Evolutionary conservation across 306 rosid genomes (phyloP).

Genomic region (Dryas alaskensis): DNA sequence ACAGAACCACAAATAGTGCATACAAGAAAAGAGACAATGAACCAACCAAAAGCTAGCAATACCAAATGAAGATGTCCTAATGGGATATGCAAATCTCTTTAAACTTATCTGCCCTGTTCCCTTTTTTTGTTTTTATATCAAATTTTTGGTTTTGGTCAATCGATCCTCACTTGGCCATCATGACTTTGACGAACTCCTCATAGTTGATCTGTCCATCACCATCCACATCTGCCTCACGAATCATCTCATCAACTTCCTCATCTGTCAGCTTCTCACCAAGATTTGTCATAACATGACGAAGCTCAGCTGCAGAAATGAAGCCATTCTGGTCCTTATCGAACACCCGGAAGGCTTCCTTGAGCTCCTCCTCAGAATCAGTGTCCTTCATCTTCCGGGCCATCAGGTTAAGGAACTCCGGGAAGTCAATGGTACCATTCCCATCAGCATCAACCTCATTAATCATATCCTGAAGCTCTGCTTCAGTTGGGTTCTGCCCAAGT

Average conservation of each 20-base stretch:
- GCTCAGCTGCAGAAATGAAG: constrained; percentile 88
- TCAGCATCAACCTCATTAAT: constrained; percentile 86
- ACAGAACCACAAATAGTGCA: constrained; percentile 53
- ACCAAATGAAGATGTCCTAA: constrained; percentile 55
- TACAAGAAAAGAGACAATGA: constrained; percentile 37
- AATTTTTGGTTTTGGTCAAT: constrained; percentile 27
- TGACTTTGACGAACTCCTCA: constrained; percentile 81
- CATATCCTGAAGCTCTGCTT: constrained; percentile 82
- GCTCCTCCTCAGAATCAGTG: constrained; percentile 80
- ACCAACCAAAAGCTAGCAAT: constrained; percentile 58
- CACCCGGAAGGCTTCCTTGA: constrained; percentile 82
- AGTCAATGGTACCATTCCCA: constrained; percentile 79
- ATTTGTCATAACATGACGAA: constrained; percentile 82
- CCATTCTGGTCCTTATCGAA: constrained; percentile 87
- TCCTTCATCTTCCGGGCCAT: constrained; percentile 89
- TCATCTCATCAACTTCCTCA: constrained; percentile 81
- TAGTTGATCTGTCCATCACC: constrained; percentile 84
- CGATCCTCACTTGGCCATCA: constrained; percentile 76
- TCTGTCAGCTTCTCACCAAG: constrained; percentile 88
- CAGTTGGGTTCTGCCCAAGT: constrained; percentile 82
- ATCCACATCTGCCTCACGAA: constrained; percentile 79
- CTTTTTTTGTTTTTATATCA: constrained; percentile 38
- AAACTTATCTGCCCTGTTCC: constrained; percentile 51
- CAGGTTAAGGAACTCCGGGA: constrained; percentile 73
- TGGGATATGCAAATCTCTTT: constrained; percentile 50